phyloP scores from a whole-genome alignment of 1,284 basidiomycete species.

The Cryptococcus sp. region DNA sequence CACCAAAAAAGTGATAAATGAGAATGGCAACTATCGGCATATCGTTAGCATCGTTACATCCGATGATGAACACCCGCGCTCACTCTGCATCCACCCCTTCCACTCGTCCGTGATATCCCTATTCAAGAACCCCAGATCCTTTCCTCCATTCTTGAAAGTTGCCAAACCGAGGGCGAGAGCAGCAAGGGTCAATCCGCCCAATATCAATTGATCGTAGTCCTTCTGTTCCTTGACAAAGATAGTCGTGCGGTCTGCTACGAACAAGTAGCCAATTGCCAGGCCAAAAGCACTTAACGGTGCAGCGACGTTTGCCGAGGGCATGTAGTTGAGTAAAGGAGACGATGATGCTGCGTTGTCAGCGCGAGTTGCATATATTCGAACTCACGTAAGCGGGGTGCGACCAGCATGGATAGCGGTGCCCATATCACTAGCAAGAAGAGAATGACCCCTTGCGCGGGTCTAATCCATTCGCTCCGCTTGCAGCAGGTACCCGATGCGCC shows the following conservation, averaged over 20 bases:
- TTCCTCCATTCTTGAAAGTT: constrained; percentile 65
- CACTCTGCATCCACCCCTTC: constrained; percentile 96
- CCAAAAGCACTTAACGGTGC: constrained; percentile 64
- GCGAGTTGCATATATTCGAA: constrained; percentile 9
- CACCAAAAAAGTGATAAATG: constrained; percentile 85
- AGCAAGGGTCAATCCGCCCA: constrained; percentile 62
- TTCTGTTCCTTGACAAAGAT: constrained; percentile 88
- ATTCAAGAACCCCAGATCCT: constrained; percentile 82
- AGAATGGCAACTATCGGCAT: constrained; percentile 69
- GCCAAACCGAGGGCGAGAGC: constrained; percentile 64
- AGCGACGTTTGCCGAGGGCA: constrained; percentile 52
- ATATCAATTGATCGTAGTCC: constrained; percentile 69
- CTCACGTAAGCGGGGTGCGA: constrained; percentile 50
- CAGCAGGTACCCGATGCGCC: constrained; percentile 83
- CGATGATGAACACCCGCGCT: constrained; percentile 36
- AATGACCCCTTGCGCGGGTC: constrained; percentile 64
- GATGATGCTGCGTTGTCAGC: constrained; percentile 24
- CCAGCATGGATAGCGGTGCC: constrained; percentile 61
- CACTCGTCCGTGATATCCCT: constrained; percentile 90
- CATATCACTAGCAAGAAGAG: constrained; percentile 60
- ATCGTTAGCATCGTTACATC: constrained; percentile 6
- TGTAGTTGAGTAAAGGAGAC: constrained; percentile 49
- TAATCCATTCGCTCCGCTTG: constrained; percentile 69
- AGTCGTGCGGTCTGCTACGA: constrained; percentile 74
- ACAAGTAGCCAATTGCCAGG: constrained; percentile 66